A percentile compares a stretch with the other conserved stretches of the same genome.
phyloP scores from a whole-genome alignment of 1,284 basidiomycete genomes.

The Mrakiaceae sp. region DNA sequence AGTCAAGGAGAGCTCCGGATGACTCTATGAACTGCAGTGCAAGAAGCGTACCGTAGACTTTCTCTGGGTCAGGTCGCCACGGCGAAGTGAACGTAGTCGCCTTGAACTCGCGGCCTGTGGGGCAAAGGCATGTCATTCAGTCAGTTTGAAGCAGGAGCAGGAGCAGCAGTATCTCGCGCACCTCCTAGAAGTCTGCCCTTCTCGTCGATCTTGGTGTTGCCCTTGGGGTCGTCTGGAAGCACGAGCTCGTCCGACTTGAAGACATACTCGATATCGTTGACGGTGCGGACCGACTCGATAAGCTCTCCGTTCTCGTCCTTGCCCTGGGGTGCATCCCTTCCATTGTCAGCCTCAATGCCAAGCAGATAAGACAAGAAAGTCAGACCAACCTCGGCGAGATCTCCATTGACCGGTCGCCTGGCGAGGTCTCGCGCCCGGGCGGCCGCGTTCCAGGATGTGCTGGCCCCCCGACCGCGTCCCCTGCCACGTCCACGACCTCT shows the following conservation, averaged over 20 bases:
- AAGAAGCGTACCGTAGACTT: conserved; percentile 47
- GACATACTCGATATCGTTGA: conserved; percentile 38
- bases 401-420: no score
- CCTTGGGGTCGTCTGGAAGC: conserved; percentile 70
- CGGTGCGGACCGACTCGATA: not conserved
- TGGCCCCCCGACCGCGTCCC: conserved; percentile 42
- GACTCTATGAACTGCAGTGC: not conserved
- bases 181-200: conserved; percentile 76
- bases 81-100: conserved; percentile 74
- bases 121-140: not conserved
- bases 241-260: conserved; percentile 82
- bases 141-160: conserved; percentile 15
- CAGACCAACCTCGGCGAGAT: no score
- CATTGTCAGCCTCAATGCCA: no score
- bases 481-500: conserved; percentile 39
- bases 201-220: conserved; percentile 81
- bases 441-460: no score
- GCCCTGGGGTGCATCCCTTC: no score
- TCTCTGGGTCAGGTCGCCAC: conserved; percentile 60
- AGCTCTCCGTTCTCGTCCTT: no score
- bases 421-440: no score
- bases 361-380: no score
- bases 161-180: conserved; percentile 32
- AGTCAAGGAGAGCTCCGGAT: not conserved
- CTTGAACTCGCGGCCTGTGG: conserved; percentile 71